These are phyloP conservation scores for Venturia nashicola DNA, from an alignment of 2,329 filamentous ascomycete species.

Conservation along the genomic window DNA sequence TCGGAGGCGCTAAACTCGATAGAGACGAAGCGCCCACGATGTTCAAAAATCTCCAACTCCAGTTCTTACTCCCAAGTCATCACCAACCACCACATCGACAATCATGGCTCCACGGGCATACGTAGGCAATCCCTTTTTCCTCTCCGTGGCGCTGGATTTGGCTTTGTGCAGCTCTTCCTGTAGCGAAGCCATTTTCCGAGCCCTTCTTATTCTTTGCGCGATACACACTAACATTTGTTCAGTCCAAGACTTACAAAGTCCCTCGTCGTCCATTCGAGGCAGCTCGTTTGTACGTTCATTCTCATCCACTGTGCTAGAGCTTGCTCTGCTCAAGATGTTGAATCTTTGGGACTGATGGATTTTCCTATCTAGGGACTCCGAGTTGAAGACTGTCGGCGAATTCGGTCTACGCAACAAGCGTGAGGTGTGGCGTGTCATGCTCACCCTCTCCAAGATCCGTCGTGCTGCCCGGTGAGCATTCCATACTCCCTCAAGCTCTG, in stretches of 20 bases:
- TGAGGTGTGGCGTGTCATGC: slow-evolving; percentile 99
- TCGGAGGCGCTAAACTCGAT: too few species aligned
- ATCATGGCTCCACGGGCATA: not conserved
- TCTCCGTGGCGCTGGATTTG: too few species aligned
- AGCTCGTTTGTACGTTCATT: slow-evolving; percentile 95
- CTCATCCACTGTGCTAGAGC: slow-evolving; percentile 94
- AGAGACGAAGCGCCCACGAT: too few species aligned
- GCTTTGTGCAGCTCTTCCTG: too few species aligned
- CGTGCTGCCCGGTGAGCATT: slow-evolving; percentile 90
- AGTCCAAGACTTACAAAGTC: slow-evolving; percentile 99
- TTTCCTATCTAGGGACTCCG: slow-evolving; percentile 68
- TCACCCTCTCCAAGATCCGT: slow-evolving; percentile 99
- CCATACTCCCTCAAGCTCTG: not conserved
- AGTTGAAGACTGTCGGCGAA: slow-evolving; percentile 99
- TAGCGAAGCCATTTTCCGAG: too few species aligned
- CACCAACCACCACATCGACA: not conserved
- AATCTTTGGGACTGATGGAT: slow-evolving; percentile 53
- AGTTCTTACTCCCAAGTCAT: not conserved
- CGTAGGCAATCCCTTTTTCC: not conserved
- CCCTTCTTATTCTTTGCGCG: not conserved
- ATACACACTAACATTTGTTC: slow-evolving; percentile 21
- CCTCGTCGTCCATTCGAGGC: slow-evolving; percentile 97
- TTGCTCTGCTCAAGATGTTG: slow-evolving; percentile 94
- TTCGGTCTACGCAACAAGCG: slow-evolving; percentile 99
- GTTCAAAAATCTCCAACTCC: not conserved